Evolutionary conservation across 2,329 filamentous ascomycete species (phyloP), one percentile per base, ranked within the genome.

Genomic region (Tothia fuscella): DNA sequence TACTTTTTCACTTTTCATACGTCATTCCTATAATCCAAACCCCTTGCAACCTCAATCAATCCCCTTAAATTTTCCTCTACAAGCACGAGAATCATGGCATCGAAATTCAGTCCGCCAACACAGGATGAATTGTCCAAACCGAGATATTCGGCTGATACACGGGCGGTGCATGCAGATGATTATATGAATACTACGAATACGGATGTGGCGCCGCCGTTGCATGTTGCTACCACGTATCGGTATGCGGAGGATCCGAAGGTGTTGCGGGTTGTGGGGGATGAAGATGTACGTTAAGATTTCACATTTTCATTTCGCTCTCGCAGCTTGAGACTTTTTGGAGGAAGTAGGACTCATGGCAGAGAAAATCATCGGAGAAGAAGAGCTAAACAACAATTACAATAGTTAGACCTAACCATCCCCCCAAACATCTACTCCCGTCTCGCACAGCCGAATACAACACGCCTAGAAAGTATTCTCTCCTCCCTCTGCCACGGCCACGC

Each of bases 201-300:
- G 38, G 86, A 91, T 56, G 81, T 96, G 42, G 87, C 89, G 10
- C 89, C 91, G 45, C 78, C 89, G 3, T 70, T 96, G 55, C 89
- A 96, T 59, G 77, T 93, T 48, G 87, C 86, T 47, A 95, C 89
- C 10, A 96, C 86, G 13, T 96, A 86, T 62, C 78, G 85, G 51
- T 96, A 95, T 60, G 41, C n/a, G n/a, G 72, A 94, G 56, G 83
- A 86, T 2, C 71, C 78, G 5, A 58, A 76, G 21, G 72, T 94
- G 34, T 50, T 65, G 6, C 67, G 71, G 2, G 58, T 61, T n/a
- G 12, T 55, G 62, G n/a, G n/a, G 47, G 57, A 52, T 20, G 49
- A 81, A 21, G 73, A 75, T 55, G 78, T 82, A 61, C 56, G 16
- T 29, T n/a, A n/a, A n/a, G n/a, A n/a, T n/a, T n/a, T n/a, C n/a